These are phyloP conservation scores for Coemansia linderi DNA, from an alignment of 371 early-diverging fungal species.

Conservation along the genomic window DNA sequence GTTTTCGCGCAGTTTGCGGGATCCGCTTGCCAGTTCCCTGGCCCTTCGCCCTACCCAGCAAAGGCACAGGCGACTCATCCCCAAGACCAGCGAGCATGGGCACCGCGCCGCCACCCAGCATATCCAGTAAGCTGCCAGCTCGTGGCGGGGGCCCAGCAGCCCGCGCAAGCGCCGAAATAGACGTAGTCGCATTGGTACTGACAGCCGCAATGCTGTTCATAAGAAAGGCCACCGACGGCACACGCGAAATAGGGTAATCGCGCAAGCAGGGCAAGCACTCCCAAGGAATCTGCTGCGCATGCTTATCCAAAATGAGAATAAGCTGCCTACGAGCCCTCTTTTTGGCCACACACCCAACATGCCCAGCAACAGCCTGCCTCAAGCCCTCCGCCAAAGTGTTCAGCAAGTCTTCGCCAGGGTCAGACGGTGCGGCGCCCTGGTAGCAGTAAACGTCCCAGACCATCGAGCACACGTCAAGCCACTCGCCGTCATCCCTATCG, in stretches of 20 bases:
- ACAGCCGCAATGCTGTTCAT: constrained; percentile 61
- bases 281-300: constrained; percentile 81
- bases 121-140: not conserved
- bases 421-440: constrained; percentile 34
- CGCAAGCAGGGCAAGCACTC: constrained; percentile 79
- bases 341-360: constrained; percentile 30
- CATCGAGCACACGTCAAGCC: constrained; percentile 43
- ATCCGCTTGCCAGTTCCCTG: not conserved
- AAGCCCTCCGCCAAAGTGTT: constrained; percentile 30
- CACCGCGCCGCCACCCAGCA: not conserved
- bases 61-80: not conserved
- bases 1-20: not conserved
- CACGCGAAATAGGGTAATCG: constrained; percentile 70
- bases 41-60: not conserved
- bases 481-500: constrained; percentile 12
- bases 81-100: not conserved
- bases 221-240: constrained; percentile 77
- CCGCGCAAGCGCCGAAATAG: not conserved
- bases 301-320: constrained; percentile 80
- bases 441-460: constrained; percentile 39
- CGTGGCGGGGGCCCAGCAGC: not conserved
- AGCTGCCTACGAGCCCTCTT: constrained; percentile 59
- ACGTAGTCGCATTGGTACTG: not conserved
- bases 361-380: constrained; percentile 33
- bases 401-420: constrained; percentile 26